Evolutionary conservation across 768 basidiomycete genomes (phyloP), one percentile per base, ranked within the genome.

Genomic region (Leucocoprinus birnbaumii): DNA sequence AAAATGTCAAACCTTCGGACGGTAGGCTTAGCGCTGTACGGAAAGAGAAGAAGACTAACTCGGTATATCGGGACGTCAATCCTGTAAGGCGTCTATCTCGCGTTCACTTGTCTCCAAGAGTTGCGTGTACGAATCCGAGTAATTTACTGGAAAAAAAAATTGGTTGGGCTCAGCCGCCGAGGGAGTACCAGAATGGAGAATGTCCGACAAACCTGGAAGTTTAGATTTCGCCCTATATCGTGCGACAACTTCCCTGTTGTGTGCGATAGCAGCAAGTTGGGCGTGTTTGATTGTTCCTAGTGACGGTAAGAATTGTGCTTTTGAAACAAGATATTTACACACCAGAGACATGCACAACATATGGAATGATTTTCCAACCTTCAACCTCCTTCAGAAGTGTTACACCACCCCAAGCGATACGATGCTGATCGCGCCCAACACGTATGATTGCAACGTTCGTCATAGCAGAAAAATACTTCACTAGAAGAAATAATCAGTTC

Each of bases 391-490:
- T 80, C 45, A 96, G 65, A 14, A 94, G 71, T 0, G 89, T 90
- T 18, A 92, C 63, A 0, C 85, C 89, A 0, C 83, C 91, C 89
- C 90, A 91, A 0, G 89, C 87, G 34, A 88, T 80, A 3, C 78
- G 80, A 63, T 91, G 84, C 55, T 90, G 89, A 48, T 91, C 90
- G 51, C 94, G 76, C 26, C 87, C 87, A 25, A 94, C 89, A 41
- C 93, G 87, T 41, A 95, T 81, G 63, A 96, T 94, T 62, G 87
- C 91, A 0, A 94, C 74, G 59, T 86, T 85, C 2, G 92, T 95
- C 13, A 79, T 79, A 0, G 91, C 87, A 0, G 93, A 94, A 61
- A 85, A 91, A 62, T 95, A 95, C 67, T 94, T 92, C 53, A 95
- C 94, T 94, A n/a, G n/a, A n/a, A n/a, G n/a, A n/a, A n/a, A n/a